Evolutionary conservation across 78 protist genomes (phyloP).

Genomic region (Pigoraptor vietnamica): DNA sequence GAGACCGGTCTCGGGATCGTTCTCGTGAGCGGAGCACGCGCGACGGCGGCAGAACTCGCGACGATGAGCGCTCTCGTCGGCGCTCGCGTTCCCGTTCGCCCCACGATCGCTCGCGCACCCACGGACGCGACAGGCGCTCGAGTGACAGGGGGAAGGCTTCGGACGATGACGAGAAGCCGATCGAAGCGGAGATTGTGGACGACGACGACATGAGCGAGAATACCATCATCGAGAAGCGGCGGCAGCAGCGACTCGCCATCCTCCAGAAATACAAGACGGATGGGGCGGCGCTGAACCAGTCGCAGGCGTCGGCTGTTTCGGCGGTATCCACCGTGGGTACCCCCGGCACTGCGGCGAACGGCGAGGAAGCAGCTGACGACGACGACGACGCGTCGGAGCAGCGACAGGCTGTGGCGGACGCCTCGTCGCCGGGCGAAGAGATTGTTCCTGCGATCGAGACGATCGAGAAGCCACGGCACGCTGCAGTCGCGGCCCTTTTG

Average conservation of each 20-base stretch:
- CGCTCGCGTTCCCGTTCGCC: not conserved
- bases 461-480: not conserved
- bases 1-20: not conserved
- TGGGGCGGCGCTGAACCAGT: too few relatives aligned
- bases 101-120: not conserved
- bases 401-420: not conserved
- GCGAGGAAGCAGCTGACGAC: not conserved
- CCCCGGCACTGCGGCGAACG: not conserved
- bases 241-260: not conserved
- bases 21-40: not conserved
- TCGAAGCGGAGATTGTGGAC: not conserved
- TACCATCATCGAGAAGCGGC: slow-evolving; percentile 7
- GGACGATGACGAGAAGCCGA: not conserved
- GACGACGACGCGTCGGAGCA: not conserved
- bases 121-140: not conserved
- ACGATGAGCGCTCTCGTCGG: not conserved
- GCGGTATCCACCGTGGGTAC: not conserved
- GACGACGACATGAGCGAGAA: slow-evolving; percentile 2
- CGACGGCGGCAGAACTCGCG: not conserved
- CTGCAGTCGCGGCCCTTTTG: not conserved
- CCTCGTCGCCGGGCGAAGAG: not conserved
- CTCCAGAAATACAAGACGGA: not conserved
- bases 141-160: not conserved
- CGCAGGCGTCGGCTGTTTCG: not conserved
- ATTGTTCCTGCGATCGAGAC: not conserved